Conservation (phyloP, 192 early-diverging fungal species). For the Entrophospora sp. region DNA sequence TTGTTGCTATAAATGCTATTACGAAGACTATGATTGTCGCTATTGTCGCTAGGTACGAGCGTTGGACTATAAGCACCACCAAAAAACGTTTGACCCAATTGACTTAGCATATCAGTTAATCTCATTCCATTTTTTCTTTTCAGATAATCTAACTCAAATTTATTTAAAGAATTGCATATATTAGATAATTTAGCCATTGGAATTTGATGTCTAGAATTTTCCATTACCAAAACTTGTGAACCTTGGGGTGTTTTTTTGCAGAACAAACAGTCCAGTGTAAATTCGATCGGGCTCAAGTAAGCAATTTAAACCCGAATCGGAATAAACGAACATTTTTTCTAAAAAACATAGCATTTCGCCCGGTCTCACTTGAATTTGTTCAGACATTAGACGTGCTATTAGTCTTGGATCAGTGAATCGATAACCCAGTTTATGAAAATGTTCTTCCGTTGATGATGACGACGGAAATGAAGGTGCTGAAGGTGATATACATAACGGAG, state of each 20-base stretch:
- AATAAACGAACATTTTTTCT: conserved; percentile 20
- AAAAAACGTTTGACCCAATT: background rate
- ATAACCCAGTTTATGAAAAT: conserved; percentile 25
- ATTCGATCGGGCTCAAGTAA: background rate
- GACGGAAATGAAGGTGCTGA: no score
- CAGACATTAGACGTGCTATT: conserved; percentile 28
- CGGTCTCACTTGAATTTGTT: conserved; percentile 18
- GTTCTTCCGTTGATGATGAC: conserved; percentile 1
- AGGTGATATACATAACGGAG: no score
- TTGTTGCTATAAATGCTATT: background rate
- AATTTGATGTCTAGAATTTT: conserved; percentile 11
- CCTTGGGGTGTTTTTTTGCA: background rate
- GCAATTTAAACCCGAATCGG: background rate
- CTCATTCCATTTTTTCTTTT: background rate
- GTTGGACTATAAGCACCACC: no score
- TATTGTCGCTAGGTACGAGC: no score
- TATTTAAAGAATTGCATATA: background rate
- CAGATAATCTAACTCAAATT: background rate
- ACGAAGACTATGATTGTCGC: background rate
- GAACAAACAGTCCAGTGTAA: conserved; percentile 1
- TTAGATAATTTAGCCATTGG: conserved; percentile 2
- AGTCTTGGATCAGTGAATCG: conserved; percentile 27
- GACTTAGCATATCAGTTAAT: background rate
- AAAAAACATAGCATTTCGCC: conserved; percentile 27
- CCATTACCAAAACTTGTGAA: conserved; percentile 2